Percentiles rank a stretch among this genome's conserved stretches.
Evolutionary conservation across 176 grass and related monocot species (phyloP).

Genomic region (Thinopyrum elongatum): DNA sequence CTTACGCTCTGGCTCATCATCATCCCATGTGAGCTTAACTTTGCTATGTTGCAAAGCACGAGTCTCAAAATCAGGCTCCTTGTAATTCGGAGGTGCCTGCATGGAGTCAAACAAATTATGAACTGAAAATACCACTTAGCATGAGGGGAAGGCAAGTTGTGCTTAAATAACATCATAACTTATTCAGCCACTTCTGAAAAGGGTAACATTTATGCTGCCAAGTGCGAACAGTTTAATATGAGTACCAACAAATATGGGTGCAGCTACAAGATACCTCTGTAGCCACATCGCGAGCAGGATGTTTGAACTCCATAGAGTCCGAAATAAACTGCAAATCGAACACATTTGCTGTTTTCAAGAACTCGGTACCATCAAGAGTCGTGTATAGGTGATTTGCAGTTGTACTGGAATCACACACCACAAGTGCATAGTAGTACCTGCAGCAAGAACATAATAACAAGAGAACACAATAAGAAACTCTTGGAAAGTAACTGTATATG

Average conservation of each 20-base stretch:
- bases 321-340: conserved; percentile 87
- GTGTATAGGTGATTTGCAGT: conserved; percentile 89
- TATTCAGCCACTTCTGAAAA: background rate
- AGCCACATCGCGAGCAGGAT: conserved; percentile 57
- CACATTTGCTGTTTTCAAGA: conserved; percentile 79
- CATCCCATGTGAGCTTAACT: conserved; percentile 86
- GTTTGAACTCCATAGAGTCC: conserved; percentile 76
- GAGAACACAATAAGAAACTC: background rate
- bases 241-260: background rate
- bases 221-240: background rate
- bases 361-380: conserved; percentile 74
- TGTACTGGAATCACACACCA: conserved; percentile 76
- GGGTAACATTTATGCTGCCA: background rate
- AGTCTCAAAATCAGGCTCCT: conserved; percentile 79
- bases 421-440: conserved; percentile 92
- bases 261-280: conserved; percentile 57
- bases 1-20: conserved; percentile 84
- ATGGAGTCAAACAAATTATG: conserved; percentile 11
- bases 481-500: conserved; percentile 12
- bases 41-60: conserved; percentile 81
- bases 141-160: background rate
- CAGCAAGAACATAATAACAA: conserved; percentile 12
- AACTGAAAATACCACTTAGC: background rate
- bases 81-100: conserved; percentile 68
- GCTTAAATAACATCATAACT: background rate